A percentile compares a stretch with the other conserved stretches of the same genome.
Conservation (phyloP, 768 basidiomycete species). For the Antrodiella citrinella region DNA sequence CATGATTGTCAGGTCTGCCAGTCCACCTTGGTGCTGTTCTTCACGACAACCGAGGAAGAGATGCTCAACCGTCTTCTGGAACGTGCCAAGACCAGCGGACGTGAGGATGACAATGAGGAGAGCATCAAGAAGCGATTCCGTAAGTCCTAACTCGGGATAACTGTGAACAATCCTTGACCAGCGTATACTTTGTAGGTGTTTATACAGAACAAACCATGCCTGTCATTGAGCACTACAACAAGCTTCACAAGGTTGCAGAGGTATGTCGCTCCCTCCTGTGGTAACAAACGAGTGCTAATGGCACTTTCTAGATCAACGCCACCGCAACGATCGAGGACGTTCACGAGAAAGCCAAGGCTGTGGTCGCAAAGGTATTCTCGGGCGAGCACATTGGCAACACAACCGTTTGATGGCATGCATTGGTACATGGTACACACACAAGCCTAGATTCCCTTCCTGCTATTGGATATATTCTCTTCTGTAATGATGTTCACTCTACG, state of each 20-base stretch:
- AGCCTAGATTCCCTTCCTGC: neutral
- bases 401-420: slow-evolving; percentile 15
- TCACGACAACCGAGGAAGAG: slow-evolving; percentile 78
- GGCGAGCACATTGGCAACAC: slow-evolving; percentile 19
- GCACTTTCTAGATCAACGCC: slow-evolving; percentile 51
- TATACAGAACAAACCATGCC: slow-evolving; percentile 89
- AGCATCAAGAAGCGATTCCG: slow-evolving; percentile 97
- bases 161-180: neutral
- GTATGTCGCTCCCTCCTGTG: slow-evolving; percentile 29
- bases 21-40: slow-evolving; percentile 78
- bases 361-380: slow-evolving; percentile 42
- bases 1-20: slow-evolving; percentile 54
- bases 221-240: slow-evolving; percentile 77
- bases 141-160: slow-evolving; percentile 25
- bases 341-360: slow-evolving; percentile 47
- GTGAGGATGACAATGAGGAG: slow-evolving; percentile 93
- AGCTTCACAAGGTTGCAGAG: slow-evolving; percentile 65
- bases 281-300: neutral
- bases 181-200: slow-evolving; percentile 62
- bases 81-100: slow-evolving; percentile 87
- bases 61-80: slow-evolving; percentile 82
- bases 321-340: slow-evolving; percentile 65
- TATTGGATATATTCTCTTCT: slow-evolving; percentile 1
- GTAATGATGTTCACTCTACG: neutral
- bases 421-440: neutral